Conservation (phyloP, 768 basidiomycete genomes). For the Rubroboletus pulcherrimus region DNA sequence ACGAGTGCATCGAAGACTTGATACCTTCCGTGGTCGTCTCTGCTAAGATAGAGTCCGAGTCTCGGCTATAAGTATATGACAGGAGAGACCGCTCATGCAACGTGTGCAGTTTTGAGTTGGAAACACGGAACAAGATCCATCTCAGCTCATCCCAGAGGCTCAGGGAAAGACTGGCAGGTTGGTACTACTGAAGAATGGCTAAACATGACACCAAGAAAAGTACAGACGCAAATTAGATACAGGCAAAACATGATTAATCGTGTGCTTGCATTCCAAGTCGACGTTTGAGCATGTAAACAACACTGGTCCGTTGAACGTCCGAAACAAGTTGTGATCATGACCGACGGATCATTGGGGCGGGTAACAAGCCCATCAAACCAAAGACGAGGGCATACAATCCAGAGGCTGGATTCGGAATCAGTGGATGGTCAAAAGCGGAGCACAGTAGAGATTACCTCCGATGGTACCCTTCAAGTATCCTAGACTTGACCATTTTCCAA, state of each 20-base stretch:
- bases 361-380: slow-evolving; percentile 71
- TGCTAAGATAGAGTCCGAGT: no score
- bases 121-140: no score
- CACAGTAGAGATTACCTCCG: slow-evolving; percentile 43
- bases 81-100: no score
- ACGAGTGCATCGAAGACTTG: not conserved
- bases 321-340: slow-evolving; percentile 36
- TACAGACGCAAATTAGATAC: slow-evolving; percentile 17
- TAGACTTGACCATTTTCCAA: slow-evolving; percentile 64
- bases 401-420: slow-evolving; percentile 44
- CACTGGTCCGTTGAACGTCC: not conserved
- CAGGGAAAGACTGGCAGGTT: not conserved
- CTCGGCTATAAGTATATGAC: no score
- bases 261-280: slow-evolving; percentile 11
- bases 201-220: slow-evolving; percentile 1
- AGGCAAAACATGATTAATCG: slow-evolving; percentile 1
- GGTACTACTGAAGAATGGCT: not conserved
- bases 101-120: no score
- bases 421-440: not conserved
- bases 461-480: slow-evolving; percentile 63
- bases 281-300: not conserved
- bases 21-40: not conserved
- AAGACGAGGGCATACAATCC: slow-evolving; percentile 68
- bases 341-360: slow-evolving; percentile 55
- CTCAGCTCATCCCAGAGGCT: not conserved